These are phyloP conservation scores for Atractiella rhizophila DNA, from an alignment of 768 basidiomycete species.

Conservation along the genomic window DNA sequence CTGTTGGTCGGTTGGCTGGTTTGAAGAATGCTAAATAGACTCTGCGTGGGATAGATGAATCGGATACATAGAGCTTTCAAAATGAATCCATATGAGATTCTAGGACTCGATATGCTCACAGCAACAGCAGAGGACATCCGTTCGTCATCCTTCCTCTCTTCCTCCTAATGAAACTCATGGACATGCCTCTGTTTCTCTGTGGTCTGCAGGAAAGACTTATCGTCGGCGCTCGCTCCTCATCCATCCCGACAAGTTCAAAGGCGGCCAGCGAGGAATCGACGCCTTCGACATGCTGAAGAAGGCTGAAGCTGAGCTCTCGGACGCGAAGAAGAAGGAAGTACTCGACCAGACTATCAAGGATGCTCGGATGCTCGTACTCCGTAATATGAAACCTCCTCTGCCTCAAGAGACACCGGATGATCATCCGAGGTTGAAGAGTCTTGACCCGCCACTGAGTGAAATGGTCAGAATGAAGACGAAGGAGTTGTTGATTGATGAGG, in stretches of 20 bases:
- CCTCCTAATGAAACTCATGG: neutral
- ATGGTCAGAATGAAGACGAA: slow-evolving; percentile 48
- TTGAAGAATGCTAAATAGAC: neutral
- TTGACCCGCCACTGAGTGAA: slow-evolving; percentile 39
- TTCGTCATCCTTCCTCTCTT: slow-evolving; percentile 11
- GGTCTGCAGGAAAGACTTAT: slow-evolving; percentile 15
- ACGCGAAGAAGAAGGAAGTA: slow-evolving; percentile 14
- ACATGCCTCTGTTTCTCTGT: neutral
- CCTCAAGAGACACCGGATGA: slow-evolving; percentile 35
- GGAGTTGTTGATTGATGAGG: slow-evolving; percentile 69
- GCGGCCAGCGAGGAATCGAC: slow-evolving; percentile 54
- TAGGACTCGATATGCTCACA: slow-evolving; percentile 40
- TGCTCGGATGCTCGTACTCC: slow-evolving; percentile 41
- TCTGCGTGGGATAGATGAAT: slow-evolving; percentile 23
- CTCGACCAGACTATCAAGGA: slow-evolving; percentile 42
- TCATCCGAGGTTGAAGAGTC: slow-evolving; percentile 30
- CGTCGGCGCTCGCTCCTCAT: slow-evolving; percentile 35
- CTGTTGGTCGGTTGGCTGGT: neutral
- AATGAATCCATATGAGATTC: slow-evolving; percentile 84
- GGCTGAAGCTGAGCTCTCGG: slow-evolving; percentile 53
- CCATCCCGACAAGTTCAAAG: slow-evolving; percentile 91
- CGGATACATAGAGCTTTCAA: slow-evolving; percentile 86
- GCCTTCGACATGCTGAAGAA: slow-evolving; percentile 87
- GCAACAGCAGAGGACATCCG: slow-evolving; percentile 41
- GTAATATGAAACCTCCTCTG: slow-evolving; percentile 31